Percentiles rank a stretch among this genome's conserved stretches.
Conservation (phyloP, 2,329 filamentous ascomycete genomes). For the Arachnopeziza araneosa region DNA sequence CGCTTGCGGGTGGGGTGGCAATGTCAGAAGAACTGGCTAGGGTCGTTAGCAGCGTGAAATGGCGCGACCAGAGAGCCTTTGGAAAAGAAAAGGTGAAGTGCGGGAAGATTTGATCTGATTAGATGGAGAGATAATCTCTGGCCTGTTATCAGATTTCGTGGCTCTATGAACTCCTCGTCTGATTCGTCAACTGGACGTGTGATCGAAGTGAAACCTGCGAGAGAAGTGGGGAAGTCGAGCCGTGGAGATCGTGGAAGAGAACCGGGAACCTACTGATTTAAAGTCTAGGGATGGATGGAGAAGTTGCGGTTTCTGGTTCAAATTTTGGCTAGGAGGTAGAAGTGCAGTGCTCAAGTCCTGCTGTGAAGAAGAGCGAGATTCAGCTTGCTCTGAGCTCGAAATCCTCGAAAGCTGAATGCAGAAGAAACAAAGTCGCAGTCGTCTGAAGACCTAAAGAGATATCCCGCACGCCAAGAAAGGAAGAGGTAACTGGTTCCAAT, state of each 20-base stretch:
- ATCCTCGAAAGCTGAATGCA: background rate
- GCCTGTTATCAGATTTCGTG: background rate
- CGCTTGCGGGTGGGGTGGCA: background rate
- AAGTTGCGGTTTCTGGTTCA: background rate
- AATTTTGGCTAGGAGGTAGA: no score
- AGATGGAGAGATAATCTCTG: slow-evolving; percentile 1
- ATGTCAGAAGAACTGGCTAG: background rate
- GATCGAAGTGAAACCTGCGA: background rate
- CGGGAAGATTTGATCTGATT: slow-evolving; percentile 3
- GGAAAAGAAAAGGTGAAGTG: background rate
- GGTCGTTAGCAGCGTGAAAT: background rate
- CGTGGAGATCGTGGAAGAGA: background rate
- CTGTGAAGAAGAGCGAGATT: no score
- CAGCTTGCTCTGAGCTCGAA: background rate
- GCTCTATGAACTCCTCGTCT: background rate
- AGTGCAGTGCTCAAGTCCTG: no score
- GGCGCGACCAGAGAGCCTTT: background rate
- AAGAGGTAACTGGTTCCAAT: background rate
- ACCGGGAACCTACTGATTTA: background rate
- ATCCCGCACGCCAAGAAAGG: background rate
- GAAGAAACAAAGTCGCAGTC: background rate
- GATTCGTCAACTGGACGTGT: background rate
- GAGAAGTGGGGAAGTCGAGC: background rate
- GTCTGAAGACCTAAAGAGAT: background rate
- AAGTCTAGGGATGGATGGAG: background rate